phyloP scores from a whole-genome alignment of 805 yeast species.

The Vanderwaltozyma yarrowii region DNA sequence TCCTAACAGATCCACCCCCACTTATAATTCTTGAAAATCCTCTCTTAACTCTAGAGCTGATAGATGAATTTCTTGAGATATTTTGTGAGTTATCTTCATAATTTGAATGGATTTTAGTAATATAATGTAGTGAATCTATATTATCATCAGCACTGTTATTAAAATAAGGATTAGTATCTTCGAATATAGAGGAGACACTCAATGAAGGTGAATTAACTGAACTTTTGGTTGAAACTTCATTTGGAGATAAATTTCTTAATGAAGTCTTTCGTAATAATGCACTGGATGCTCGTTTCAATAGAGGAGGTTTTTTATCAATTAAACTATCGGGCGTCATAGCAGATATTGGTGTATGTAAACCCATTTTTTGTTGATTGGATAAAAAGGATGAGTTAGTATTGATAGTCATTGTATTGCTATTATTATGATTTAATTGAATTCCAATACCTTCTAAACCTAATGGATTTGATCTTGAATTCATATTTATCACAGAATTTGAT shows the following conservation, averaged over 20 bases:
- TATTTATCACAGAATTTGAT: constrained; percentile 6
- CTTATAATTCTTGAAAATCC: constrained; percentile 23
- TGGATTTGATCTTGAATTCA: neutral
- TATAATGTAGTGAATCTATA: constrained; percentile 7
- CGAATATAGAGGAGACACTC: constrained; percentile 1
- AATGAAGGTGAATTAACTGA: constrained; percentile 1
- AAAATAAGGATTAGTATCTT: neutral
- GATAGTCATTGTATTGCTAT: too few relatives aligned
- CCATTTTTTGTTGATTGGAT: too few relatives aligned
- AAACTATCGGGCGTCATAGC: neutral
- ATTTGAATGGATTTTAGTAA: constrained; percentile 7
- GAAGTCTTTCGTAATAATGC: constrained; percentile 23
- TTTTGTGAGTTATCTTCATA: neutral
- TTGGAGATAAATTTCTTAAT: constrained; percentile 3
- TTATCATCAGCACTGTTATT: neutral
- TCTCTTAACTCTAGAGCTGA: constrained; percentile 21
- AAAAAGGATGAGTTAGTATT: too few relatives aligned
- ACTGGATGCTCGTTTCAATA: constrained; percentile 26
- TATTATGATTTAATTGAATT: neutral
- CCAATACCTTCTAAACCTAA: neutral
- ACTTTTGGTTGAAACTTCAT: neutral
- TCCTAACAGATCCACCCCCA: constrained; percentile 8
- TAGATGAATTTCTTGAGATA: constrained; percentile 13
- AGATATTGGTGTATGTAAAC: neutral
- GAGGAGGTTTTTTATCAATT: constrained; percentile 13